Evolutionary conservation across 2,329 filamentous ascomycete genomes (phyloP).

Genomic region (Calonectria crousiana): DNA sequence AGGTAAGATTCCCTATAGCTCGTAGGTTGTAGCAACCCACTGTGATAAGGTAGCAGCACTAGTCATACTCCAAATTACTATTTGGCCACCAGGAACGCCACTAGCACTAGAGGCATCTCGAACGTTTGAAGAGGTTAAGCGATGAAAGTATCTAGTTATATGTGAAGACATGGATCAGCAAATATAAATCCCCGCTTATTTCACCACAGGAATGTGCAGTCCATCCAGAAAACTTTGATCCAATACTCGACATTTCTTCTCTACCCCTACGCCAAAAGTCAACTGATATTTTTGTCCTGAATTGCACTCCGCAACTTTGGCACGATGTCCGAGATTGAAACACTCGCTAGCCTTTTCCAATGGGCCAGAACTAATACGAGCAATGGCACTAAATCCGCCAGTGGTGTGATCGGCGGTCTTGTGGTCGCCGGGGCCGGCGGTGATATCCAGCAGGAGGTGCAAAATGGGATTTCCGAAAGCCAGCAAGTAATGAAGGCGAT

Average conservation of each 20-base stretch:
- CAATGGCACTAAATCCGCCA: not conserved
- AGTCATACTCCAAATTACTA: not conserved
- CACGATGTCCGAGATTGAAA: not conserved
- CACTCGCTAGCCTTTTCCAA: not conserved
- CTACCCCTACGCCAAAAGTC: not conserved
- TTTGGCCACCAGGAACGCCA: not conserved
- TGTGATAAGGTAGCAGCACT: not conserved
- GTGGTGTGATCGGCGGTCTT: not conserved
- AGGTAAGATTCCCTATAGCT: not conserved
- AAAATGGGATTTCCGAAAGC: not conserved
- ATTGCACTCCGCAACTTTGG: not conserved
- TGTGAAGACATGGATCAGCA: not conserved
- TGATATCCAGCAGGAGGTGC: not conserved
- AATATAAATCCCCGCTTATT: not conserved
- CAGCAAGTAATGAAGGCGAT: not conserved
- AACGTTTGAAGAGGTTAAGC: constrained; percentile 5
- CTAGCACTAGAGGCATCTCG: not conserved
- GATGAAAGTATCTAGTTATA: not conserved
- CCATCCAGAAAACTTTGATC: not conserved
- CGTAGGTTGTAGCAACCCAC: not conserved
- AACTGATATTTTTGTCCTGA: not conserved
- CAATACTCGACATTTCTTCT: not conserved
- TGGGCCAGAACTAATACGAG: not conserved
- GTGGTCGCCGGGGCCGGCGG: not conserved
- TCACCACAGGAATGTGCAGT: not conserved